These are phyloP conservation scores for Penicillium robsamsonii DNA, from an alignment of 495 filamentous ascomycete species.

Conservation along the genomic window DNA sequence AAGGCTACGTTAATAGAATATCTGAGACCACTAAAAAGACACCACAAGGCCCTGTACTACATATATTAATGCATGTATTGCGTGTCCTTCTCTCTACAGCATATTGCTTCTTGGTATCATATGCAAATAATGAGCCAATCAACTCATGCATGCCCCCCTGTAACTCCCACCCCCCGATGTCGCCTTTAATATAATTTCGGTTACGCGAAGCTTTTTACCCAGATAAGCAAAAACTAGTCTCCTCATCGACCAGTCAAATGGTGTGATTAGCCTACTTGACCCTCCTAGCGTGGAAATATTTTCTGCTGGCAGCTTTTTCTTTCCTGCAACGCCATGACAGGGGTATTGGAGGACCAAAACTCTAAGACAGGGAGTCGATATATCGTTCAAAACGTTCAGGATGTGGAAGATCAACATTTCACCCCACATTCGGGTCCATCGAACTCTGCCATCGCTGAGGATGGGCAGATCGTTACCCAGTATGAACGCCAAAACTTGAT, in stretches of 20 bases:
- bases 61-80: too few relatives aligned
- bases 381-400: conserved; percentile 21
- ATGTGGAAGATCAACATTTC: conserved; percentile 22
- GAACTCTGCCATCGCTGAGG: conserved; percentile 6
- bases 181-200: not conserved
- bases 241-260: conserved; percentile 21
- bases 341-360: conserved; percentile 10
- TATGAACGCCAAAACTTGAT: conserved; percentile 28
- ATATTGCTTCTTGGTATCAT: not conserved
- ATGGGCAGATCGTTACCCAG: conserved; percentile 25
- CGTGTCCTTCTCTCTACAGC: not conserved
- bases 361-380: conserved; percentile 14
- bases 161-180: not conserved
- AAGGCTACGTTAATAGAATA: too few relatives aligned
- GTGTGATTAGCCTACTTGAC: conserved; percentile 19
- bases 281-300: not conserved
- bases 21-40: too few relatives aligned
- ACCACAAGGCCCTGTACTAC: too few relatives aligned
- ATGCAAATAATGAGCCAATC: conserved; percentile 4
- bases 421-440: conserved; percentile 4
- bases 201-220: not conserved
- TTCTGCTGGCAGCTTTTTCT: not conserved
- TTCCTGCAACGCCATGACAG: conserved; percentile 14
- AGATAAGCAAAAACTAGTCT: conserved; percentile 15
- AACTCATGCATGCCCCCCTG: not conserved